Evolutionary conservation across 352 stramenopile genomes (phyloP).

Genomic region (Phytophthora multivora): DNA sequence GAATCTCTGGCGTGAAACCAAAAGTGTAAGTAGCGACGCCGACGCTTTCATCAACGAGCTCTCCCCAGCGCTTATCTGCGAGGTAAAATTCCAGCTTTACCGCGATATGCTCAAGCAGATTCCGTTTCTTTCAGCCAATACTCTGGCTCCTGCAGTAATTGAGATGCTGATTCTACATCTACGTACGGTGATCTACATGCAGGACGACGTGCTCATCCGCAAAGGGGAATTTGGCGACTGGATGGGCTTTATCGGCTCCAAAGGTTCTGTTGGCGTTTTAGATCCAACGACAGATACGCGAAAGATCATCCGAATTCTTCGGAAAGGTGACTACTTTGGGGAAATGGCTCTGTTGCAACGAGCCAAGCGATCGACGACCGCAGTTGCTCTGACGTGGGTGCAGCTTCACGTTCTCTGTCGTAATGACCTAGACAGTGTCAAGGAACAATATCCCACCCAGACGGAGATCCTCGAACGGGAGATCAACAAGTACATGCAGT

Average conservation of each 20-base stretch:
- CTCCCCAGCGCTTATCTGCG: conserved; percentile 67
- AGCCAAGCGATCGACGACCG: conserved; percentile 66
- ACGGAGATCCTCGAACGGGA: conserved; percentile 64
- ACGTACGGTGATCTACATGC: conserved; percentile 80
- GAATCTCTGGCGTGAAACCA: conserved; percentile 71
- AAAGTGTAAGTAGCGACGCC: conserved; percentile 62
- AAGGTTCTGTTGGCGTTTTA: conserved; percentile 68
- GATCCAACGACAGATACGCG: conserved; percentile 49
- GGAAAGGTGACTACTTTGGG: conserved; percentile 78
- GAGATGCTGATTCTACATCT: conserved; percentile 79
- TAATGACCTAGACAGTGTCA: conserved; percentile 65
- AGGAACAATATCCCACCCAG: conserved; percentile 63
- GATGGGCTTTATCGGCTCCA: conserved; percentile 85
- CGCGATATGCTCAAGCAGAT: conserved; percentile 83
- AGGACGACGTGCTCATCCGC: conserved; percentile 78
- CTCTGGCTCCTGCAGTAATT: conserved; percentile 73
- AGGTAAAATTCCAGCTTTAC: conserved; percentile 83
- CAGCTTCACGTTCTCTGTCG: conserved; percentile 74
- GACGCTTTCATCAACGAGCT: conserved; percentile 82
- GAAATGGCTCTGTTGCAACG: conserved; percentile 76
- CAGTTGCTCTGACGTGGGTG: conserved; percentile 74
- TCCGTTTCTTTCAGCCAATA: conserved; percentile 67
- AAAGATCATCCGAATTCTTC: conserved; percentile 68
- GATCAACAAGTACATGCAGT: conserved; percentile 77
- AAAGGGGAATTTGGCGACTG: conserved; percentile 84